These are phyloP conservation scores for Beauveria rudraprayagi DNA, from an alignment of 2,329 filamentous ascomycete species.

Conservation along the genomic window DNA sequence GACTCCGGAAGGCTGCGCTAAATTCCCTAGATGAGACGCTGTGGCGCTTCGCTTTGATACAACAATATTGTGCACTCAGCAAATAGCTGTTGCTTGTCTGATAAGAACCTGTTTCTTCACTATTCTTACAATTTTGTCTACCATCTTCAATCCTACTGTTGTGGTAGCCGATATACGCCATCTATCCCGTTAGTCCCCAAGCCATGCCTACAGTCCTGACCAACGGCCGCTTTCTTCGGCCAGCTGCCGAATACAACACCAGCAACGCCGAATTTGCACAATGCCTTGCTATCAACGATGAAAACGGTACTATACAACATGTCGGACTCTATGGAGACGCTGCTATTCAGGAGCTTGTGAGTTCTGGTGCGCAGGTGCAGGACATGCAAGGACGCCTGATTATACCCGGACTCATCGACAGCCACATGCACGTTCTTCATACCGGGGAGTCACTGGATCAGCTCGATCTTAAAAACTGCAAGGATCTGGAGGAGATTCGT, in stretches of 20 bases:
- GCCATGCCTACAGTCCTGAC: neutral
- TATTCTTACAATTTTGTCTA: neutral
- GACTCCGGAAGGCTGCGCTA: neutral
- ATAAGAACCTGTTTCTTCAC: neutral
- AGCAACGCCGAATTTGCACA: neutral
- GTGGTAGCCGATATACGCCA: neutral
- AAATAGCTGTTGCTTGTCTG: neutral
- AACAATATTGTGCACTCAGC: neutral
- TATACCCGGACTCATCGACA: slow-evolving; percentile 35
- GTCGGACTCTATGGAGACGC: neutral
- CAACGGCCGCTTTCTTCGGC: slow-evolving; percentile 5
- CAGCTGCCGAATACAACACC: neutral
- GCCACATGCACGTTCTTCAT: slow-evolving; percentile 36
- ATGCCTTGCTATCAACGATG: neutral
- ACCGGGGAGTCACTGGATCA: slow-evolving; percentile 33
- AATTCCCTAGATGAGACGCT: neutral
- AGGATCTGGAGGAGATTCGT: slow-evolving; percentile 29
- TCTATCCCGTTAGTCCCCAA: neutral
- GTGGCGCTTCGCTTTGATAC: neutral
- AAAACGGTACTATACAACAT: neutral
- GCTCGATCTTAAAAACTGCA: slow-evolving; percentile 28
- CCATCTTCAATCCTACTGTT: neutral
- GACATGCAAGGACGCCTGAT: slow-evolving; percentile 11
- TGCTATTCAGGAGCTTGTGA: neutral
- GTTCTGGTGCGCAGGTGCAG: slow-evolving; percentile 1